These are phyloP conservation scores for Stachybotrys chlorohalonatus DNA, from an alignment of 2,329 filamentous ascomycete species.

Conservation along the genomic window DNA sequence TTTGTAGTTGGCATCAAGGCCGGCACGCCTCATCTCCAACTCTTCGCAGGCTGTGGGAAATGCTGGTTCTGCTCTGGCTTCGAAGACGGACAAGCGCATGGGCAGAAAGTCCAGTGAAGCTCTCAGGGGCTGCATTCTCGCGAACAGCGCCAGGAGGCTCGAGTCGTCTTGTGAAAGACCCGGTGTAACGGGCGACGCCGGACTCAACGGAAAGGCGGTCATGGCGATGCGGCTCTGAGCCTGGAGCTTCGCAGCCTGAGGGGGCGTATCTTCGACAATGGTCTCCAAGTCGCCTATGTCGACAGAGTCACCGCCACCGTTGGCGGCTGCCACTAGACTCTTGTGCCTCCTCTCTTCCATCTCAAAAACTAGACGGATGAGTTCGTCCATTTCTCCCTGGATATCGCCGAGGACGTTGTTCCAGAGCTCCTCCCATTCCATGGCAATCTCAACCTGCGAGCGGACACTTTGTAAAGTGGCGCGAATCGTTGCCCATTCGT, in stretches of 20 bases:
- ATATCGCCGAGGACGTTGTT: slow-evolving; percentile 89
- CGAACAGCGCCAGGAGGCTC: slow-evolving; percentile 80
- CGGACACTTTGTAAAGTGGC: slow-evolving; percentile 70
- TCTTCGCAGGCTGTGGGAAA: slow-evolving; percentile 92
- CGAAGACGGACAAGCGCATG: slow-evolving; percentile 85
- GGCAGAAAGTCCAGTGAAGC: slow-evolving; percentile 93
- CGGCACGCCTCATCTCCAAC: slow-evolving; percentile 63
- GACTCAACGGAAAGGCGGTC: slow-evolving; percentile 52
- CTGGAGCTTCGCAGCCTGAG: slow-evolving; percentile 39
- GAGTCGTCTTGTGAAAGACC: slow-evolving; percentile 69
- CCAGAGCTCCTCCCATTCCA: slow-evolving; percentile 99
- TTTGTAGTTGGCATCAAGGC: slow-evolving; percentile 77
- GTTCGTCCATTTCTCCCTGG: slow-evolving; percentile 72
- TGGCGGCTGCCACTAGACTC: slow-evolving; percentile 53
- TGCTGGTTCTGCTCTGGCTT: slow-evolving; percentile 62
- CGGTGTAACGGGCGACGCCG: slow-evolving; percentile 47
- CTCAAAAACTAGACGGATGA: slow-evolving; percentile 80
- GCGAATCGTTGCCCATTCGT: slow-evolving; percentile 78
- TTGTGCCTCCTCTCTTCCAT: slow-evolving; percentile 95
- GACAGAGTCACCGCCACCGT: slow-evolving; percentile 52
- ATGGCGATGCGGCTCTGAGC: slow-evolving; percentile 61
- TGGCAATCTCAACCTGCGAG: slow-evolving; percentile 86
- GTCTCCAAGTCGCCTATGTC: slow-evolving; percentile 88
- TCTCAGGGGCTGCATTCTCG: slow-evolving; percentile 86
- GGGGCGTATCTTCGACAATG: slow-evolving; percentile 80